Evolutionary conservation across 257 asterid genomes (phyloP), one percentile per base, ranked within the genome.

Genomic region (Jacaranda copaia): DNA sequence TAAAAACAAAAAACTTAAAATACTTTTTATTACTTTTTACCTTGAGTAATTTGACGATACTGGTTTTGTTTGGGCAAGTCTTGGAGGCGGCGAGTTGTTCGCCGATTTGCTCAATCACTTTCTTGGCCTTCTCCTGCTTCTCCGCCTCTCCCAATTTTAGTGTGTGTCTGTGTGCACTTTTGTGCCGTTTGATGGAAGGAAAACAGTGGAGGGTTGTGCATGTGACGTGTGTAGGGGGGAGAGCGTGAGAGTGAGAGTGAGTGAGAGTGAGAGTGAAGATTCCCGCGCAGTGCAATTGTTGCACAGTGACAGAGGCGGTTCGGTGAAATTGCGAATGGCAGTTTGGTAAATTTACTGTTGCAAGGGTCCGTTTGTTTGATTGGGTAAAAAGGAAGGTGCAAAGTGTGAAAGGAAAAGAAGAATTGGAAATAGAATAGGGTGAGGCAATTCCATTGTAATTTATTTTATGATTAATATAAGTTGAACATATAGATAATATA

Each of bases 1-100:
- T 3, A 1, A n/a, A 5, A 42, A 9, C 11, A 60, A 35, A 1
- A 8, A 8, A 9, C 6, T 48, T 9, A 20, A 35, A 1, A 10
- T 8, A 25, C 52, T 52, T 55, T 40, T 15, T 12, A 5, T 14
- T 45, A 32, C 51, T 16, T 40, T 56, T 51, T 80, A 88, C 98
- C 82, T 93, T 79, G 71, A 93, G 96, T 38, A 87, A 78, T 80
- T 91, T 86, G 79, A 88, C 85, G 25, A 91, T 81, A 63, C 48
- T 20, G 81, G 74, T 90, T 80, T 89, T 90, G 88, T 81, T 82
- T 74, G 96, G 93, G 83, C 92, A 88, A 68, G 70, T 81, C 80
- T 80, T 80, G 73, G 52, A 82, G 18, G 85, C 77, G 69, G 76
- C 81, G 70, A 93, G 87, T 78, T 76, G 86, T 74, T 85, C 81